phyloP scores from a whole-genome alignment of 1,139 yeast species.

The Kazachstania sp. region DNA sequence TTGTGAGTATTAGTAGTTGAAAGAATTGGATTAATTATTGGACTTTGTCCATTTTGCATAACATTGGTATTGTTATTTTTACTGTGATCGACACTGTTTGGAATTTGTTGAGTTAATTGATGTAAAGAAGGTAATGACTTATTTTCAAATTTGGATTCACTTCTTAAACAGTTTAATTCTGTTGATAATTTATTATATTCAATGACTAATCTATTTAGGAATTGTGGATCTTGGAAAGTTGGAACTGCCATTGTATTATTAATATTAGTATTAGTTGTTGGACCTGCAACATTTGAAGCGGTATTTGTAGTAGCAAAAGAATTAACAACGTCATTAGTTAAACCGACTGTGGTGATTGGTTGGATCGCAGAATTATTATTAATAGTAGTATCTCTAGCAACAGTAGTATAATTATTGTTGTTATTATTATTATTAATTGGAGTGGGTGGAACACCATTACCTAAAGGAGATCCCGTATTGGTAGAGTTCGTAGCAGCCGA shows the following conservation, averaged over 20 bases:
- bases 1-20: not conserved
- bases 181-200: conserved; percentile 2
- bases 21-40: not conserved
- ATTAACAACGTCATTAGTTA: not conserved
- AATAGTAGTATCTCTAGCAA: not conserved
- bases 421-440: not conserved
- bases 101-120: not conserved
- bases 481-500: not conserved
- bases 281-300: not conserved
- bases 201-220: not conserved
- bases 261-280: not conserved
- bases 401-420: not conserved
- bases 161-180: not conserved
- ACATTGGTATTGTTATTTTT: not conserved
- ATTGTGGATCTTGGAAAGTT: not conserved
- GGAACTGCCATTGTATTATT: not conserved
- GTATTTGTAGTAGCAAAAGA: not conserved
- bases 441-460: not conserved
- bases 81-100: not conserved
- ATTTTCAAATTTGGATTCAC: not conserved
- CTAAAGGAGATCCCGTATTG: not conserved
- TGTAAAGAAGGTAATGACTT: not conserved
- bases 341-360: not conserved
- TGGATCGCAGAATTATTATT: not conserved
- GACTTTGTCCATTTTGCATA: not conserved